Evolutionary conservation across 2,329 filamentous ascomycete species (phyloP), one percentile per base, ranked within the genome.

Genomic region (Calonectria hongkongensis): DNA sequence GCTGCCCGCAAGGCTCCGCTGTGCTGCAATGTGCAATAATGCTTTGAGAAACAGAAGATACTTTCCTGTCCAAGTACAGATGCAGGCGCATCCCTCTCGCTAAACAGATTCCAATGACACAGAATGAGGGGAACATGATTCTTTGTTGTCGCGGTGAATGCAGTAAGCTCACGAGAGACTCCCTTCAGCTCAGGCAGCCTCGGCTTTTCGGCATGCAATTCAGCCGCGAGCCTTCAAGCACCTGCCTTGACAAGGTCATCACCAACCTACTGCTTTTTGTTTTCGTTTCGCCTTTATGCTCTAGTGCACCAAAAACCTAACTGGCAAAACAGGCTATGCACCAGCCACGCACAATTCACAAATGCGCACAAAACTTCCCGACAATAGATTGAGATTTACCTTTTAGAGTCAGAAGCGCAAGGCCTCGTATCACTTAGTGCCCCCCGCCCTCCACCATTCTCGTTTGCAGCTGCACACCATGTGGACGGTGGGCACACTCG

Each of bases 341-440:
- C 66, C 66, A 68, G 43, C 66, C 43, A 58, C 39, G 47, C 30
- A 66, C 21, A 51, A 51, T 51, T 41, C 47, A 51, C 54, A 50
- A 41, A 45, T 27, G 39, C 27, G 39, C 64, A 33, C 48, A 60
- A 68, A 68, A 28, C 21, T 68, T 60, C 41, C 4, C 30, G 47
- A 13, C 6, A 36, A 12, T 21, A 48, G 21, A 51, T 50, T 58
- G 64, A 25, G 56, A 71, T 71, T 54, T 47, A 21, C 43, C 30
- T 60, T 63, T 27, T 13, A 28, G 54, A 39, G 69, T 25, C 45
- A 67, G 63, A 62, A 60, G 54, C 33, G 43, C 48, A 21, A 56
- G 21, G 54, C 54, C 58, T 72, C 70, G 70, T 72, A 72, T 72
- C 58, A 36, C 70, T n/a, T 36, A 60, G 54, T 25, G 54, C 30